Evolutionary conservation across 2,329 filamentous ascomycete species (phyloP), one percentile per base, ranked within the genome.

Genomic region (Gaeumannomyces sp.): DNA sequence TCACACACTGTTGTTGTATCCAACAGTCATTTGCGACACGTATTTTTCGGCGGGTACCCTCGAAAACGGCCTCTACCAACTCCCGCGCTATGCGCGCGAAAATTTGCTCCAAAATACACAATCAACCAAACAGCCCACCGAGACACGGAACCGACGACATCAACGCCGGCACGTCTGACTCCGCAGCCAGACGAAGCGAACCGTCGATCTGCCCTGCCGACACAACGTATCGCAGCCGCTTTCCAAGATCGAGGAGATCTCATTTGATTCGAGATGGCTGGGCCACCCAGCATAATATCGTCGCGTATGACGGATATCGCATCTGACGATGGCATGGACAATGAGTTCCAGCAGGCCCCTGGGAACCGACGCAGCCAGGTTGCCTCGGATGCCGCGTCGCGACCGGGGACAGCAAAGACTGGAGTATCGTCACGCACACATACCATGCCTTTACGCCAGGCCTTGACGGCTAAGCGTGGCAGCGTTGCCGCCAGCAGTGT

Each of bases 291-390:
- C 68, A 82, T 90, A 65, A 89, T 91, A 64, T 91, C 89, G 33
- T 90, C 88, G 65, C 86, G 86, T 67, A 88, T 91, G 83, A 91
- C 88, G 38, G 85, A 88, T 67, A 84, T 87, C 66, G 81, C 78
- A 31, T 85, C 82, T 27, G 83, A 87, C 64, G 83, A 87, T 69
- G 84, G 82, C 27, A 79, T 77, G 59, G 78, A 80, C 22, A 71
- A 72, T 56, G 77, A 78, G 45, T 69, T 72, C 50, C 74, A 75
- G 35, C 68, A 73, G 62, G 69, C 69, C 61, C 70, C 73, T 66
- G 70, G 73, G 59, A 69, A 74, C 66, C 76, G 75, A 65, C 60
- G 73, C 62, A 80, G 77, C 65, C 71, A 71, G n/a, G 72, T 77
- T 35, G 72, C 74, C 19, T 78, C 78, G 14, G 82, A 83, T 50